These are phyloP conservation scores for Cyberlindnera sargentensis DNA, from an alignment of 805 yeast genomes.

Conservation along the genomic window DNA sequence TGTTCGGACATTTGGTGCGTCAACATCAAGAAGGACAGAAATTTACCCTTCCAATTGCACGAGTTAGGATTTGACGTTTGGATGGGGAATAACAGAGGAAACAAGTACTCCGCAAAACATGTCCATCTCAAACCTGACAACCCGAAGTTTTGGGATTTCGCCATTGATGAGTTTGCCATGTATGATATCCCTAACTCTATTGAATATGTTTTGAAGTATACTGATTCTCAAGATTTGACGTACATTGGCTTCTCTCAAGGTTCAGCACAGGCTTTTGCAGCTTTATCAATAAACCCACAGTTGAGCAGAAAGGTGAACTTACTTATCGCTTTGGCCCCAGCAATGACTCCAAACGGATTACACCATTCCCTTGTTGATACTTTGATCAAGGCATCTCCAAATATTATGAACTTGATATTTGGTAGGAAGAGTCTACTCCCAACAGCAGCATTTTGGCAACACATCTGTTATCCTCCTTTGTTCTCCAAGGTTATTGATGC, in stretches of 20 bases:
- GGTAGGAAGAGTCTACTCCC: slow-evolving; percentile 72
- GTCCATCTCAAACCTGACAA: slow-evolving; percentile 33
- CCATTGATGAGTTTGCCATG: slow-evolving; percentile 86
- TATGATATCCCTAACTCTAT: slow-evolving; percentile 86
- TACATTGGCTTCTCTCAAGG: slow-evolving; percentile 94
- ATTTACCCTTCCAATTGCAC: slow-evolving; percentile 69
- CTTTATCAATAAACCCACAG: slow-evolving; percentile 60
- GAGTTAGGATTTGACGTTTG: slow-evolving; percentile 90
- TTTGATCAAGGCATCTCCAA: slow-evolving; percentile 71
- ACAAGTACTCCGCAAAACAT: slow-evolving; percentile 87
- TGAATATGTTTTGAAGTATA: slow-evolving; percentile 54
- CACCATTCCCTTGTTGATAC: slow-evolving; percentile 71
- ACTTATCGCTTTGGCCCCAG: slow-evolving; percentile 86
- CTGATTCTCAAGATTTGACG: slow-evolving; percentile 48
- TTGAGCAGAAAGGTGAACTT: slow-evolving; percentile 48
- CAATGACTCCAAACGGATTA: slow-evolving; percentile 85
- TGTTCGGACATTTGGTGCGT: slow-evolving; percentile 78
- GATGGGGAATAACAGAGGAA: slow-evolving; percentile 90
- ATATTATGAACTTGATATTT: slow-evolving; percentile 62
- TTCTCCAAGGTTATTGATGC: slow-evolving; percentile 66
- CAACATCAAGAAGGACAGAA: slow-evolving; percentile 36
- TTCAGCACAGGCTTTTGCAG: slow-evolving; percentile 87
- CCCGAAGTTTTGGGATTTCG: slow-evolving; percentile 74
- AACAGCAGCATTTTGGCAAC: slow-evolving; percentile 70
- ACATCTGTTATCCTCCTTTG: slow-evolving; percentile 68